A percentile compares a stretch with the other conserved stretches of the same genome.
These are phyloP conservation scores for Amphichorda felina DNA, from an alignment of 2,329 filamentous ascomycete genomes.

Conservation along the genomic window DNA sequence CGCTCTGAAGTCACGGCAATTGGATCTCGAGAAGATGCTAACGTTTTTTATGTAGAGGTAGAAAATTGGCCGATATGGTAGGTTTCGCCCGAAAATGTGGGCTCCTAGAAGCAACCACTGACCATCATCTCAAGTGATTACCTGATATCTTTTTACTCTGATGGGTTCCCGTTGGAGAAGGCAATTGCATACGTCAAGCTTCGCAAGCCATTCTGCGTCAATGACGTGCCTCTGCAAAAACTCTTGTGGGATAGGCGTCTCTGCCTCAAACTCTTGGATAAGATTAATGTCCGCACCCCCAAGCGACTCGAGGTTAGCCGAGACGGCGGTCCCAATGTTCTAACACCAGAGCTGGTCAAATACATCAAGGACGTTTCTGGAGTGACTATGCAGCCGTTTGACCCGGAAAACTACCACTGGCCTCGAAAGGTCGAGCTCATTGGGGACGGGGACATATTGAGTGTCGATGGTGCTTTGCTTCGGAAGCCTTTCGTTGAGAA, in stretches of 20 bases:
- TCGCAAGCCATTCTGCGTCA: constrained; percentile 92
- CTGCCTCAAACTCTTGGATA: constrained; percentile 78
- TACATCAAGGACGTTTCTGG: constrained; percentile 74
- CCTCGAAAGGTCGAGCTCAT: constrained; percentile 70
- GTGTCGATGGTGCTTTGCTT: constrained; percentile 72
- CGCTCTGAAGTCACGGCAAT: not conserved
- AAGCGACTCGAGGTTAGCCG: constrained; percentile 82
- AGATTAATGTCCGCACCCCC: constrained; percentile 81
- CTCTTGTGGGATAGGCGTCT: constrained; percentile 91
- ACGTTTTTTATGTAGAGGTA: constrained; percentile 42
- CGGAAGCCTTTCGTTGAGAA: constrained; percentile 97
- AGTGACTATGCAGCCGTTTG: constrained; percentile 58
- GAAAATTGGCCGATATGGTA: constrained; percentile 91
- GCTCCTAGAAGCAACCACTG: too few species aligned
- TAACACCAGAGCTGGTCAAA: constrained; percentile 68
- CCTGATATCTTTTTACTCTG: constrained; percentile 95
- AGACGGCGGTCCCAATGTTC: constrained; percentile 74
- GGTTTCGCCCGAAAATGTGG: constrained; percentile 12
- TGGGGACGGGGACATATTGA: constrained; percentile 80
- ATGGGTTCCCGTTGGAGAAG: constrained; percentile 93
- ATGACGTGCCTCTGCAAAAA: constrained; percentile 95
- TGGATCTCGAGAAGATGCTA: not conserved
- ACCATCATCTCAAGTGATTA: constrained; percentile 56
- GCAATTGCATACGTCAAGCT: constrained; percentile 91
- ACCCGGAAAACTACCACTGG: constrained; percentile 48